These are phyloP conservation scores for Monosporascus sp. DNA, from an alignment of 2,329 filamentous ascomycete species.

Conservation along the genomic window DNA sequence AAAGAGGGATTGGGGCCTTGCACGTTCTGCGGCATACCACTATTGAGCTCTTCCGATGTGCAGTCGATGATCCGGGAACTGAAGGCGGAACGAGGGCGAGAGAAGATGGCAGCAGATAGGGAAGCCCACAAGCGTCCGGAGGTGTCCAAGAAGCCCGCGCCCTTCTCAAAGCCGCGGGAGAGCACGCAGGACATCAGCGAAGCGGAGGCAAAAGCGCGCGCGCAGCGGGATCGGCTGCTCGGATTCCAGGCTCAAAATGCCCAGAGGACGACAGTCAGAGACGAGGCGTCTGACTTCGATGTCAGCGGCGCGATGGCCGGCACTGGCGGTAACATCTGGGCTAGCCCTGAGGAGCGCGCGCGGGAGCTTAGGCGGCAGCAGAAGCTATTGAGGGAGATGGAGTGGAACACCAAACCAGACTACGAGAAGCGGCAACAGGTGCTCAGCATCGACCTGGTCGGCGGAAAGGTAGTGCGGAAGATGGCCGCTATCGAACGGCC, in stretches of 20 bases:
- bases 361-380: conserved; percentile 81
- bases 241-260: conserved; percentile 83
- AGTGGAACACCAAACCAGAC: conserved; percentile 78
- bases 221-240: conserved; percentile 76
- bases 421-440: conserved; percentile 86
- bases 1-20: conserved; percentile 92
- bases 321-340: conserved; percentile 66
- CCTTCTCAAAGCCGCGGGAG: conserved; percentile 48
- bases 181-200: conserved; percentile 36
- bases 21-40: conserved; percentile 75
- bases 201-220: conserved; percentile 63
- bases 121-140: conserved; percentile 62
- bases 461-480: conserved; percentile 68
- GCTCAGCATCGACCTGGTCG: conserved; percentile 76
- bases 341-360: conserved; percentile 75
- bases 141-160: conserved; percentile 52
- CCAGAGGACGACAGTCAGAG: conserved; percentile 73
- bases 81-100: conserved; percentile 77
- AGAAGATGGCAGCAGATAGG: conserved; percentile 79
- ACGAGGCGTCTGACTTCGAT: conserved; percentile 69
- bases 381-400: conserved; percentile 74
- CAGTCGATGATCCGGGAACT: conserved; percentile 81
- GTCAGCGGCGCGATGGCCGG: conserved; percentile 39
- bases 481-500: conserved; percentile 61
- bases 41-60: conserved; percentile 68